These are phyloP conservation scores for Penicillium herquei DNA, from an alignment of 495 filamentous ascomycete species.

Conservation along the genomic window DNA sequence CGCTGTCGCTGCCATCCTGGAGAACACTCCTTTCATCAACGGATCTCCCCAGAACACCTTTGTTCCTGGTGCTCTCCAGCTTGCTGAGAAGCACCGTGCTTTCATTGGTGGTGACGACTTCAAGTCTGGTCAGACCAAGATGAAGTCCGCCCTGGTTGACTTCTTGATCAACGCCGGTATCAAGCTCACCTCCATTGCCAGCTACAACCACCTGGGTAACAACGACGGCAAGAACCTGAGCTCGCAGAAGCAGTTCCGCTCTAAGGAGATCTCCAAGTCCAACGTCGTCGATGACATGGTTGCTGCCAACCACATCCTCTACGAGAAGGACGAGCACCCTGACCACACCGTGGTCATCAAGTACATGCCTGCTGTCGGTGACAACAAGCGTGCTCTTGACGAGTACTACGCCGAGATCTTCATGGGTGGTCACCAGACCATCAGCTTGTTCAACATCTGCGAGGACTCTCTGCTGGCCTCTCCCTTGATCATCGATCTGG, in stretches of 20 bases:
- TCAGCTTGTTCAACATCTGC: slow-evolving; percentile 97
- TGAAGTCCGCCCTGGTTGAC: slow-evolving; percentile 98
- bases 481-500: slow-evolving; percentile 95
- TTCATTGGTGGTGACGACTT: slow-evolving; percentile 99
- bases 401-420: slow-evolving; percentile 99
- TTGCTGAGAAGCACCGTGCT: slow-evolving; percentile 82
- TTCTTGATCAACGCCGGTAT: slow-evolving; percentile 98
- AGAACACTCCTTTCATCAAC: slow-evolving; percentile 95
- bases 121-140: slow-evolving; percentile 99
- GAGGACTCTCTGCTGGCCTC: slow-evolving; percentile 98
- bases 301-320: slow-evolving; percentile 86
- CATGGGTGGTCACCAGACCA: slow-evolving; percentile 97
- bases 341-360: slow-evolving; percentile 93
- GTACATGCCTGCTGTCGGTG: slow-evolving; percentile 98
- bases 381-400: slow-evolving; percentile 98
- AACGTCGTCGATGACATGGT: slow-evolving; percentile 99
- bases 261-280: slow-evolving; percentile 98
- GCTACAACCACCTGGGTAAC: slow-evolving; percentile 99
- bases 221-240: slow-evolving; percentile 99
- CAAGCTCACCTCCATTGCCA: slow-evolving; percentile 97
- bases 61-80: slow-evolving; percentile 84
- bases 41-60: slow-evolving; percentile 99
- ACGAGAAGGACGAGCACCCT: slow-evolving; percentile 82
- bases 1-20: slow-evolving; percentile 89
- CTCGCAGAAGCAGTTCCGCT: slow-evolving; percentile 96